These are phyloP conservation scores for Lyophyllum decastes DNA, from an alignment of 768 basidiomycete genomes.

Conservation along the genomic window DNA sequence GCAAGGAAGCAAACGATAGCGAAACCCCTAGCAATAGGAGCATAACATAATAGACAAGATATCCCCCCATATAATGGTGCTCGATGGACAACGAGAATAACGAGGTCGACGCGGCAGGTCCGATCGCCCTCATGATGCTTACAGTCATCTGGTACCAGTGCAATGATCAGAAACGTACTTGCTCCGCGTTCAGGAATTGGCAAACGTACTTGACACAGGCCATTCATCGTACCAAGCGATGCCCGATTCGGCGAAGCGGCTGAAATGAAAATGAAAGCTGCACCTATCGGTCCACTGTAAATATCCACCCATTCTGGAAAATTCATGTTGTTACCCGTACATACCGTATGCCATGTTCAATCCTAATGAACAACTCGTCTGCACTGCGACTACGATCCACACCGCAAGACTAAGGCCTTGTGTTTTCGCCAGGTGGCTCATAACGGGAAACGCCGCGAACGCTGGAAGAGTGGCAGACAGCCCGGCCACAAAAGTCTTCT, in stretches of 20 bases:
- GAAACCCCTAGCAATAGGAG: conserved; percentile 28
- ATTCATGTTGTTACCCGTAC: background rate
- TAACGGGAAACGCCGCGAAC: conserved; percentile 59
- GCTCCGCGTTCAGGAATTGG: background rate
- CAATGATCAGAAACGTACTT: background rate
- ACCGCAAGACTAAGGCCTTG: conserved; percentile 48
- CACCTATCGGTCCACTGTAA: background rate
- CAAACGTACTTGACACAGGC: conserved; percentile 11
- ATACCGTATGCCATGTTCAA: conserved; percentile 55
- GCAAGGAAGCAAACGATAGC: conserved; percentile 26
- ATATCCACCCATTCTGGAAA: background rate
- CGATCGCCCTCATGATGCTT: conserved; percentile 33
- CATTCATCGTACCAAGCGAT: conserved; percentile 53
- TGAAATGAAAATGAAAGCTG: conserved; percentile 34
- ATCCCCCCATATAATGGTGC: conserved; percentile 51
- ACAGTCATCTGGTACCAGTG: background rate
- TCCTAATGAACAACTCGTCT: conserved; percentile 46
- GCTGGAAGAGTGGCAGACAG: conserved; percentile 50
- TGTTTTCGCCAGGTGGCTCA: conserved; percentile 53
- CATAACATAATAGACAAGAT: conserved; percentile 54
- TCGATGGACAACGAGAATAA: conserved; percentile 69
- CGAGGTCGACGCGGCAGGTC: conserved; percentile 60
- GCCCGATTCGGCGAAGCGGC: conserved; percentile 65
- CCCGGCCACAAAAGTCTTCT: conserved; percentile 54
- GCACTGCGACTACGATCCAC: conserved; percentile 50